A percentile compares a stretch with the other conserved stretches of the same genome.
Conservation (phyloP, 2,329 filamentous ascomycete genomes). For the Pseudogymnoascus sp. region DNA sequence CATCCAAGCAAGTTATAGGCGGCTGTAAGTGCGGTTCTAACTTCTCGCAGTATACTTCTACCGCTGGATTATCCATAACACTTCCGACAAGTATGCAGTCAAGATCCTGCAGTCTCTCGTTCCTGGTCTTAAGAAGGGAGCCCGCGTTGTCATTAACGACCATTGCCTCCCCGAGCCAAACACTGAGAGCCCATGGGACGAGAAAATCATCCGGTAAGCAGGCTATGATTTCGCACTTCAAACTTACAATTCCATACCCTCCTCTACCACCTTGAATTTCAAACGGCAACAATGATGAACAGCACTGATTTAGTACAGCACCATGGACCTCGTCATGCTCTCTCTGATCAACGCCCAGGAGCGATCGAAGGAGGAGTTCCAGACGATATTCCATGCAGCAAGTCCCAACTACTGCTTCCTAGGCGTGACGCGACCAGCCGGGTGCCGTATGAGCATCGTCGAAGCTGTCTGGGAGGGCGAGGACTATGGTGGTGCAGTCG, state of each 20-base stretch:
- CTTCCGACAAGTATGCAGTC: conserved; percentile 33
- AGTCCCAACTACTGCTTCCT: conserved; percentile 37
- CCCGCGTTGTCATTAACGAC: conserved; percentile 35
- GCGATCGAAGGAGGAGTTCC: conserved; percentile 39
- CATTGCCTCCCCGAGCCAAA: conserved; percentile 36
- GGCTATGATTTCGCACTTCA: background rate
- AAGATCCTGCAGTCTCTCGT: conserved; percentile 41
- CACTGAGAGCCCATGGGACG: conserved; percentile 36
- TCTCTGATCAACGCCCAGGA: conserved; percentile 44
- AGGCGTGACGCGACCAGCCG: conserved; percentile 34
- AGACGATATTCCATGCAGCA: conserved; percentile 35
- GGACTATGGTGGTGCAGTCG: conserved; percentile 16
- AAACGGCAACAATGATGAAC: background rate
- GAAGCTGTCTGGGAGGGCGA: conserved; percentile 39
- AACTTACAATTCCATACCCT: background rate
- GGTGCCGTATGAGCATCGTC: conserved; percentile 40
- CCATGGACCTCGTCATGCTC: conserved; percentile 47
- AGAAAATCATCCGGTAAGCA: conserved; percentile 32
- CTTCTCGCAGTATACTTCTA: conserved; percentile 32
- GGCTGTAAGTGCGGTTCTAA: background rate
- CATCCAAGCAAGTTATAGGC: background rate
- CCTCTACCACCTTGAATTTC: background rate
- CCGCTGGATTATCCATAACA: conserved; percentile 41
- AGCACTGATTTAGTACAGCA: conserved; percentile 16
- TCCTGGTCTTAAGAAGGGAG: conserved; percentile 47